These are phyloP conservation scores for Fusarium goolgardi DNA, from an alignment of 2,329 filamentous ascomycete genomes.

Conservation along the genomic window DNA sequence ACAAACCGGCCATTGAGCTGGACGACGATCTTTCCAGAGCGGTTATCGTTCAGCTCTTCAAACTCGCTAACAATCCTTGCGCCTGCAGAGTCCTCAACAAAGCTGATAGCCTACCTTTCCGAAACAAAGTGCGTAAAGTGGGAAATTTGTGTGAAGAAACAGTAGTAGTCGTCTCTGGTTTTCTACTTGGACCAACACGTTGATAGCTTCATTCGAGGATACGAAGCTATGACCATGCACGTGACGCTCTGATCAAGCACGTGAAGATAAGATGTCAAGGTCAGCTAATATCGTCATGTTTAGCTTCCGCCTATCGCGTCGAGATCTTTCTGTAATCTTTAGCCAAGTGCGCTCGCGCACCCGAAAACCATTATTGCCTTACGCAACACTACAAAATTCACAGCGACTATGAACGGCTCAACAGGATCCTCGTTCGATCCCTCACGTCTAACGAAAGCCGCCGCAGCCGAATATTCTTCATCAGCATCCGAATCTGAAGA, in stretches of 20 bases:
- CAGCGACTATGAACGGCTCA: constrained; percentile 50
- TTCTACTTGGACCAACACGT: too few relatives aligned
- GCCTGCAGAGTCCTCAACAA: not conserved
- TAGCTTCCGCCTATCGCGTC: constrained; percentile 33
- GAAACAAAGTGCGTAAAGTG: not conserved
- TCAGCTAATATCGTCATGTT: constrained; percentile 41
- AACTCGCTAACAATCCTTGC: not conserved
- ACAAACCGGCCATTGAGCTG: not conserved
- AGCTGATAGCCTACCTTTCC: not conserved
- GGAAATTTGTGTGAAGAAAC: not conserved
- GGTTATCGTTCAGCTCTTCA: not conserved
- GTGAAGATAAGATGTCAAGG: constrained; percentile 49
- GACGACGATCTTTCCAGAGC: not conserved
- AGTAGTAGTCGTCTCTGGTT: not conserved
- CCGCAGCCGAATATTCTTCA: constrained; percentile 66
- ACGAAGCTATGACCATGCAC: not conserved
- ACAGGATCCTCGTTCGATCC: constrained; percentile 56
- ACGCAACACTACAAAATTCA: not conserved
- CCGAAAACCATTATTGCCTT: not conserved
- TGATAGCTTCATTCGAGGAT: too few relatives aligned
- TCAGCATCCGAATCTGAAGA: constrained; percentile 63
- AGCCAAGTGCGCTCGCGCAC: constrained; percentile 33
- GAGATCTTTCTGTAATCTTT: constrained; percentile 20
- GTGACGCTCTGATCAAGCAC: constrained; percentile 24
- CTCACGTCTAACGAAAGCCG: constrained; percentile 62